Conservation (phyloP, 2,329 filamentous ascomycete species). For the Aspergillus sp. region DNA sequence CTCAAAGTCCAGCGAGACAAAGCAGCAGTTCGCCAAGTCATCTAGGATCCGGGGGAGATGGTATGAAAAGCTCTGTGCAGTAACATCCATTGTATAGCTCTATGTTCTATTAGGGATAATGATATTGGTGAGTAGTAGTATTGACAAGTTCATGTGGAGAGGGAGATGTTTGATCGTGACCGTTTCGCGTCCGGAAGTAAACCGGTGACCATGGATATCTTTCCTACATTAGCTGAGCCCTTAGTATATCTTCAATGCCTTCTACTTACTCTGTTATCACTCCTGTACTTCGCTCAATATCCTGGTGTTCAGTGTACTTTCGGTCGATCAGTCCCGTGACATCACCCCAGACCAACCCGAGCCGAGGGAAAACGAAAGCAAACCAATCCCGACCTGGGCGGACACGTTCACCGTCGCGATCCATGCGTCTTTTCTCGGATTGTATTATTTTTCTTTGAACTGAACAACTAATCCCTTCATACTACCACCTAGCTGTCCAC, state of each 20-base stretch:
- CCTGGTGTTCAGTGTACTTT: too few species aligned
- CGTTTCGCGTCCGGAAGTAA: too few species aligned
- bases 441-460: neutral
- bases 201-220: too few species aligned
- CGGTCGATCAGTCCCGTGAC: constrained; percentile 22
- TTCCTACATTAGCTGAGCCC: too few species aligned
- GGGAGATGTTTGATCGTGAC: too few species aligned
- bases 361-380: constrained; percentile 29
- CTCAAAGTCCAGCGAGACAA: constrained; percentile 61
- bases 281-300: too few species aligned
- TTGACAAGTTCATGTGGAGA: too few species aligned
- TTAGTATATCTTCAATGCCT: too few species aligned
- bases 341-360: constrained; percentile 25
- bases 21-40: constrained; percentile 52
- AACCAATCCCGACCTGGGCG: constrained; percentile 11
- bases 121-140: too few species aligned
- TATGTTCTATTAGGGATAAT: neutral
- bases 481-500: constrained; percentile 4
- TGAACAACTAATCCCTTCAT: neutral
- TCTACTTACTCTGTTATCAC: too few species aligned
- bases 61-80: constrained; percentile 42
- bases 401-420: constrained; percentile 4
- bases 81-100: constrained; percentile 49
- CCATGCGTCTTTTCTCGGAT: constrained; percentile 3
- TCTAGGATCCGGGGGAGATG: constrained; percentile 51